Evolutionary conservation across 2,329 filamentous ascomycete species (phyloP).

Genomic region (Zymoseptoria tritici): DNA sequence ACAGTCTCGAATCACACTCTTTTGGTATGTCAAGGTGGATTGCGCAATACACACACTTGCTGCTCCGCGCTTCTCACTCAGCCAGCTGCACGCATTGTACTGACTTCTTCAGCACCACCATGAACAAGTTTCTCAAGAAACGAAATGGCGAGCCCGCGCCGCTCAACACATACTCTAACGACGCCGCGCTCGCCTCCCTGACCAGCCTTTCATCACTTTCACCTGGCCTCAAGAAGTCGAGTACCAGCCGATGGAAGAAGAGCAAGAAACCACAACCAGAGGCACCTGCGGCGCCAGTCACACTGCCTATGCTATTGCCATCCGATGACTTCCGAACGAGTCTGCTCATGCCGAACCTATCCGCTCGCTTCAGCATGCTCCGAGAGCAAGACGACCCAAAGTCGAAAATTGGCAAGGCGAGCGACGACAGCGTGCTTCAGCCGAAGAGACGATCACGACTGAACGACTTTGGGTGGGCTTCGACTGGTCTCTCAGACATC

Average conservation of each 20-base stretch:
- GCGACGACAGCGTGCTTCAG: constrained; percentile 85
- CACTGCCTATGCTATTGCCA: constrained; percentile 68
- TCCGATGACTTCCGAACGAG: constrained; percentile 93
- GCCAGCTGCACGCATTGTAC: constrained; percentile 1
- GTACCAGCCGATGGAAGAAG: constrained; percentile 36
- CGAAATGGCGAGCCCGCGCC: constrained; percentile 53
- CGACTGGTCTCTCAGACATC: constrained; percentile 65
- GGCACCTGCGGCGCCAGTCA: constrained; percentile 55
- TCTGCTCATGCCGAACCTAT: constrained; percentile 89
- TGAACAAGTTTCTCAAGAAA: constrained; percentile 76
- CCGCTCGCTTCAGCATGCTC: constrained; percentile 93
- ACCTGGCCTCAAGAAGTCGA: constrained; percentile 25
- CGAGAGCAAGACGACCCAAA: constrained; percentile 87
- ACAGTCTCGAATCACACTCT: constrained; percentile 7
- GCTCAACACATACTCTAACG: constrained; percentile 13
- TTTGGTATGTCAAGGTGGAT: constrained; percentile 5
- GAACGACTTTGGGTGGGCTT: constrained; percentile 58
- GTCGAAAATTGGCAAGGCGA: constrained; percentile 85
- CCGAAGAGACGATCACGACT: constrained; percentile 74
- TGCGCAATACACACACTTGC: background rate
- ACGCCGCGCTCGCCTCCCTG: constrained; percentile 14
- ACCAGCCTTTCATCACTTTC: constrained; percentile 11
- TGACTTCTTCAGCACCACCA: constrained; percentile 32
- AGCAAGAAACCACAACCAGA: constrained; percentile 47
- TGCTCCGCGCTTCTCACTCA: background rate